Base-by-base conservation (phyloP, 1,284 basidiomycete genomes). In the Trametes versicolor region DNA sequence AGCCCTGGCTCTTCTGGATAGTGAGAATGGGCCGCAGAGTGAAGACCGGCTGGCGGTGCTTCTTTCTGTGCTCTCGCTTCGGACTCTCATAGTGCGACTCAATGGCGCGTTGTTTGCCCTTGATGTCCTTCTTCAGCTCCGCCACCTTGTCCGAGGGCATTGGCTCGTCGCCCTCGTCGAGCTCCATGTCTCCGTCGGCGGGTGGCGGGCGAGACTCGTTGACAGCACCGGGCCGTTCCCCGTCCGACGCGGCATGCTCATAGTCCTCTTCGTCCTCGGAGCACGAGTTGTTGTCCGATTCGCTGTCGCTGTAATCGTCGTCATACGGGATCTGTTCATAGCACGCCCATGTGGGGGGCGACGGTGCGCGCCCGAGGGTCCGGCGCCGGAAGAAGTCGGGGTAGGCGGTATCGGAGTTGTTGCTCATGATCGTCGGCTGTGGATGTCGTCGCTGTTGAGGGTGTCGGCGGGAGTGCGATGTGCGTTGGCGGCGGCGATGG, bases 1-100 rank as follows among this genome's bases (percentile, higher is more conserved):
- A 94, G n/a, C 92, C 92, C 77, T 94, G 91, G 70, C 91, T 93
- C 74, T 85, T 83, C 75, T 93, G 91, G 64, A 94, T 94, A 51
- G 92, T 94, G 75, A 94, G 76, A 76, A 94, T 94, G 48, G 92
- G 92, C 17, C 92, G 85, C 51, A 93, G 84, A 27, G 87, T 84
- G 70, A 84, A 86, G 25, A 84, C 80, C 5, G 84, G 82, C 60
- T 86, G 82, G 60, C 85, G 87, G 59, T 80, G 82, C 74, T 85
- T 88, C 80, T 84, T 86, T 74, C 81, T 84, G 71, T 82, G 83
- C 69, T 85, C 82, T 69, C 80, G 80, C 75, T 82, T 83, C 63
- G 79, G 74, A 74, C 76, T 81, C 68, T 83, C 83, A 64, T 81
- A 81, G 53, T 87, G 85, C 55, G 85, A 83, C 60, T 90, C 88